A percentile compares a stretch with the other conserved stretches of the same genome.
Evolutionary conservation across 345 rosid species (phyloP).

Genomic region (Melastoma malabathricum): DNA sequence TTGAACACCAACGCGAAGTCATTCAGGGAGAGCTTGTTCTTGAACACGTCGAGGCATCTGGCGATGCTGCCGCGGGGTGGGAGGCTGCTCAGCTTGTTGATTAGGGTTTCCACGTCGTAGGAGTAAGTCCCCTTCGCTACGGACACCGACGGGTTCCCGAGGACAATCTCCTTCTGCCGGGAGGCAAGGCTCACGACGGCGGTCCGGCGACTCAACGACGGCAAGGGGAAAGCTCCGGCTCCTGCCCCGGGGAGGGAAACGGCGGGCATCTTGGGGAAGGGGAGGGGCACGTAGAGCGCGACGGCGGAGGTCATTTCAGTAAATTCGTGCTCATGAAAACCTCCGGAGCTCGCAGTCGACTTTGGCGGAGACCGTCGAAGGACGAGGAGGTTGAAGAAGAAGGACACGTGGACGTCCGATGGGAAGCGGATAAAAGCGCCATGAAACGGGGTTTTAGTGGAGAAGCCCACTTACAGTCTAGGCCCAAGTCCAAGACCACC

Average conservation of each 20-base stretch:
- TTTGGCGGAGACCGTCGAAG: too few species aligned
- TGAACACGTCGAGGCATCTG: constrained; percentile 65
- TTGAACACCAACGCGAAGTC: constrained; percentile 88
- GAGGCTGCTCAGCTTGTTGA: constrained; percentile 93
- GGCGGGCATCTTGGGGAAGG: constrained; percentile 5
- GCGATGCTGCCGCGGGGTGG: constrained; percentile 98
- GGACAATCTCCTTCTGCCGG: constrained; percentile 48
- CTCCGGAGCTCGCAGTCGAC: too few species aligned
- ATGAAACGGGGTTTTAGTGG: too few species aligned
- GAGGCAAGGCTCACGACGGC: constrained; percentile 22
- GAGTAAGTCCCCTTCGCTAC: constrained; percentile 89
- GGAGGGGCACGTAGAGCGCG: constrained; percentile 21
- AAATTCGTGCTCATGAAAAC: constrained; percentile 12
- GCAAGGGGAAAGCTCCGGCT: too few species aligned
- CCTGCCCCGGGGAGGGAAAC: constrained; percentile 9
- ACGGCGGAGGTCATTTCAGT: constrained; percentile 17
- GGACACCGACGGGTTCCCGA: constrained; percentile 61
- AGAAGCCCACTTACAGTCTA: too few species aligned
- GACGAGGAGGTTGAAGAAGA: too few species aligned
- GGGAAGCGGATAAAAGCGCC: too few species aligned
- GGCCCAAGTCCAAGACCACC: too few species aligned
- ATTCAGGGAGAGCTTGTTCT: constrained; percentile 76
- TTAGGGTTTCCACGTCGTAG: constrained; percentile 89
- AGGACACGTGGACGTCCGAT: too few species aligned
- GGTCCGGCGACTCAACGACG: constrained; percentile 5